Conservation (phyloP, 2,329 filamentous ascomycete genomes). For the Aspergillus sp. region DNA sequence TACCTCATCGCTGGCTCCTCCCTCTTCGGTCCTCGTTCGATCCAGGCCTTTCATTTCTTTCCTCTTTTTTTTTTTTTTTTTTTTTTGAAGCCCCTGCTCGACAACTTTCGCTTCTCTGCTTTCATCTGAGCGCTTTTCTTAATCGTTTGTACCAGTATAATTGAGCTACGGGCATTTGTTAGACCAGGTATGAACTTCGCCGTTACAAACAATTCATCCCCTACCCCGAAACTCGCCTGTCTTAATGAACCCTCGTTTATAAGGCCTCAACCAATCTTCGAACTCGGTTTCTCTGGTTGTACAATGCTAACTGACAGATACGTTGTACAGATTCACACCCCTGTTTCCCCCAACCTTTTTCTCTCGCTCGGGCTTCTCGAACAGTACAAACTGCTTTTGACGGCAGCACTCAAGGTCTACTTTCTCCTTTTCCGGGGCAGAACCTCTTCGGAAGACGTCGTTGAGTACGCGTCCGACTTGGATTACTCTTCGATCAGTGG, state of each 20-base stretch:
- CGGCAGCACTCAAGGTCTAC: constrained; percentile 1
- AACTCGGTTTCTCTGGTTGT: constrained; percentile 15
- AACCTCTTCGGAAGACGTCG: constrained; percentile 14
- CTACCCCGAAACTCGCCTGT: constrained; percentile 6
- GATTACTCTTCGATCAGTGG: constrained; percentile 16
- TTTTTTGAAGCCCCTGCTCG: constrained; percentile 16
- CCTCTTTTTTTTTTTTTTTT: constrained; percentile 18
- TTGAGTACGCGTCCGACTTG: constrained; percentile 23
- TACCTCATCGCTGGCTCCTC: constrained; percentile 28
- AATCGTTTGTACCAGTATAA: constrained; percentile 34
- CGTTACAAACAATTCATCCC: constrained; percentile 1
- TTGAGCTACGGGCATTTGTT: constrained; percentile 26
- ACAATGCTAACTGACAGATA: constrained; percentile 26
- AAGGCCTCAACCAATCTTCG: constrained; percentile 13
- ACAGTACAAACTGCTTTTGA: constrained; percentile 14
- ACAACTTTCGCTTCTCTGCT: constrained; percentile 25
- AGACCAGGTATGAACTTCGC: constrained; percentile 29
- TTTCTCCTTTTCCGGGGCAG: constrained; percentile 9
- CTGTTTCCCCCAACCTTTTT: constrained; percentile 19
- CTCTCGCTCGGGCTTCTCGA: constrained; percentile 18
- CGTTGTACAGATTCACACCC: constrained; percentile 22
- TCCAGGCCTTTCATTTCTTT: constrained; percentile 29
- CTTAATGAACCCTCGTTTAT: constrained; percentile 8
- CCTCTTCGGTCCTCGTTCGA: constrained; percentile 24
- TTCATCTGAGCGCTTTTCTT: constrained; percentile 23